Base-by-base conservation (phyloP, 2,329 filamentous ascomycete species). In the Gremmenia infestans region DNA sequence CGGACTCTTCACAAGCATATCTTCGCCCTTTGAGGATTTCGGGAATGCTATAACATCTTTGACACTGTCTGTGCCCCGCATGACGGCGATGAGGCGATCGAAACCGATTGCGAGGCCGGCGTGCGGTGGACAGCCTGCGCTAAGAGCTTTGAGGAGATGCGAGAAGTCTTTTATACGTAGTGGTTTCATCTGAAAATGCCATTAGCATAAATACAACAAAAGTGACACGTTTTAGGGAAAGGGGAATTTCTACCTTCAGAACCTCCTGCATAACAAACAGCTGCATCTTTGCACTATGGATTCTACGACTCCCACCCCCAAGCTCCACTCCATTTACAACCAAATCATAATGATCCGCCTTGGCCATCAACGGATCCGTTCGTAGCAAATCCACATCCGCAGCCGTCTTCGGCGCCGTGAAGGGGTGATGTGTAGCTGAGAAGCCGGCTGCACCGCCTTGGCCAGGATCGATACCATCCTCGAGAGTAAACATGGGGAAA, bases 11-110 rank as follows among this genome's bases (percentile, higher is more conserved):
- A 96, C 90, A 72, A 96, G 81, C 55, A 84, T 72, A 73, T 99
- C 94, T 68, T 96, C 89, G 0, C 94, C 92, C 70, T 86, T 91
- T 59, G 91, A 91, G 59, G 84, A 92, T 77, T 99, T 99, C 0
- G 94, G 95, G 68, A 99, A 99, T 0, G 92, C 92, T 72, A 99
- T 97, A 1, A 99, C 93, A 74, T 99, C 93, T 57, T 89, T 79
- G 3, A 99, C 87, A 1, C 87, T 91, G 11, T 87, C 79, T 35
- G 81, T 86, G 1, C 86, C 87, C 22, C 87, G 81, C 78, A 99
- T 81, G 0, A 96, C 76, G 0, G 93, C 87, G 40, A 94, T 79
- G 49, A 99, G 72, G 4, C 94, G 80, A 71, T 99, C 94, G 70
- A 97, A 96, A 0, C 94, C 94, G 15, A 99, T 76, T 0, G 94